Evolutionary conservation across 176 grass and related monocot genomes (phyloP).

Genomic region (Olyra latifolia): DNA sequence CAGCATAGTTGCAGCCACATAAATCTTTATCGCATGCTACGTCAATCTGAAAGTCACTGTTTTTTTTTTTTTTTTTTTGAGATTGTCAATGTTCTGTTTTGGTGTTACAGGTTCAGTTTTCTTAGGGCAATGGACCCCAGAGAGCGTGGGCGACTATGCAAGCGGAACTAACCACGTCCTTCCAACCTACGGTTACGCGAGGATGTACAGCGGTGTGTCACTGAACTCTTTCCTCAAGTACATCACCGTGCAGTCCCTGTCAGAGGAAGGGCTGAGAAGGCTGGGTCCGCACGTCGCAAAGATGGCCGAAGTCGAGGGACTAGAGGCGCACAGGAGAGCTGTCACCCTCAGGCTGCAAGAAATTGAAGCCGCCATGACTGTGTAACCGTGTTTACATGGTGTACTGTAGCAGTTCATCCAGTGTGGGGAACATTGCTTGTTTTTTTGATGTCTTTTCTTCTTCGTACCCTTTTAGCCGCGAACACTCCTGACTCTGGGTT

Average conservation of each 20-base stretch:
- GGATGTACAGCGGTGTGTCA: constrained; percentile 95
- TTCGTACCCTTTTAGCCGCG: too few species aligned
- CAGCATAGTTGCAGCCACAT: background rate
- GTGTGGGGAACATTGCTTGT: background rate
- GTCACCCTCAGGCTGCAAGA: constrained; percentile 88
- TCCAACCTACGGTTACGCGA: constrained; percentile 89
- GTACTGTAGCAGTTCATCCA: background rate
- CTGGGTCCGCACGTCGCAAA: constrained; percentile 73
- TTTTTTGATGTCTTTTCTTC: background rate
- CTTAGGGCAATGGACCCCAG: constrained; percentile 84
- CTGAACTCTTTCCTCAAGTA: constrained; percentile 92
- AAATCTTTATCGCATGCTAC: background rate
- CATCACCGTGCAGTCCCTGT: constrained; percentile 85
- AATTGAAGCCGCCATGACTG: constrained; percentile 52
- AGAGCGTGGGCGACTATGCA: constrained; percentile 86
- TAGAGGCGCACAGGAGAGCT: constrained; percentile 93
- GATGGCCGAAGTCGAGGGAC: constrained; percentile 93
- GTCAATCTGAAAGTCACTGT: background rate
- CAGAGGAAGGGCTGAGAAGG: constrained; percentile 78
- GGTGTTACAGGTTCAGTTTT: constrained; percentile 78
- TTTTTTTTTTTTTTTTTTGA: background rate
- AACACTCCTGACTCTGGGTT: background rate
- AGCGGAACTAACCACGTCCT: constrained; percentile 94
- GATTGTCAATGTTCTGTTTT: background rate
- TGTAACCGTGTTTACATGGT: constrained; percentile 30